Evolutionary conservation across 2,329 filamentous ascomycete genomes (phyloP).

Genomic region (Fusarium sp.): DNA sequence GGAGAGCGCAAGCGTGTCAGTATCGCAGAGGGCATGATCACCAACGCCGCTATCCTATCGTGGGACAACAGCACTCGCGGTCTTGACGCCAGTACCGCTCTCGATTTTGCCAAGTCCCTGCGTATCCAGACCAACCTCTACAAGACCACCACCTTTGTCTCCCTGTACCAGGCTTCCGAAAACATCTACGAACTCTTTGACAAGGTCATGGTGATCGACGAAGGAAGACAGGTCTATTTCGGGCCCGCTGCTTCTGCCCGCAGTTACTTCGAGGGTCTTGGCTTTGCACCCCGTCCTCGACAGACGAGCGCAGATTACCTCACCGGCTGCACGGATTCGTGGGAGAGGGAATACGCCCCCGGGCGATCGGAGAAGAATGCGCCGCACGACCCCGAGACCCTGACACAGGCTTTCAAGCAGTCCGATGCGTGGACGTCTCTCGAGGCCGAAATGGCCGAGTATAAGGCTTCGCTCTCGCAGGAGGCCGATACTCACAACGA

Average conservation of each 20-base stretch:
- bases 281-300: conserved; percentile 79
- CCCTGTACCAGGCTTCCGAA: conserved; percentile 87
- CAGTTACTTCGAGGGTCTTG: conserved; percentile 81
- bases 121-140: conserved; percentile 87
- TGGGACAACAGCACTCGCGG: conserved; percentile 84
- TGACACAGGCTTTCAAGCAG: conserved; percentile 77
- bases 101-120: conserved; percentile 77
- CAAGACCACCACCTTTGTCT: conserved; percentile 86
- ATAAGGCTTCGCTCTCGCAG: conserved; percentile 72
- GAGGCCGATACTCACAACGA: conserved; percentile 79
- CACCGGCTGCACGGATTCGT: conserved; percentile 86
- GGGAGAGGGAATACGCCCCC: conserved; percentile 80
- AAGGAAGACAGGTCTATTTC: conserved; percentile 81
- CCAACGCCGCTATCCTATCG: conserved; percentile 76
- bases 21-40: conserved; percentile 86
- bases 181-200: conserved; percentile 85
- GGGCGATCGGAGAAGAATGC: conserved; percentile 75
- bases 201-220: conserved; percentile 86
- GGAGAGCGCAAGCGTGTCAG: conserved; percentile 79
- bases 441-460: conserved; percentile 75
- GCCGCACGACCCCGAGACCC: conserved; percentile 74
- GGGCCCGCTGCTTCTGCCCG: conserved; percentile 77
- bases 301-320: conserved; percentile 87
- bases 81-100: conserved; percentile 75
- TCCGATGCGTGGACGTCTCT: conserved; percentile 71